phyloP scores from a whole-genome alignment of 768 basidiomycete genomes.

The Ramaria rubella region DNA sequence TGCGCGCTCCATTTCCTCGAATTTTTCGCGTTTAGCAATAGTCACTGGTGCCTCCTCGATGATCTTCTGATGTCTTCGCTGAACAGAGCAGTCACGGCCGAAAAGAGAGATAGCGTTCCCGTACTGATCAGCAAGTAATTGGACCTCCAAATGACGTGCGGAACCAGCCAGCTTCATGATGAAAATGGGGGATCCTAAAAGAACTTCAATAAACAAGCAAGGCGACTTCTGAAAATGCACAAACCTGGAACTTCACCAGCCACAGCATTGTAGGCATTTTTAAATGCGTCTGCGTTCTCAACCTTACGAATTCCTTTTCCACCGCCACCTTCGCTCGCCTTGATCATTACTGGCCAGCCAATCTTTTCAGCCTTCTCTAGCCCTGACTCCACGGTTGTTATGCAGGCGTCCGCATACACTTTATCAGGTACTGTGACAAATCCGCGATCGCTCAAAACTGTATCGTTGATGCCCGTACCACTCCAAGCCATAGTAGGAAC shows the following conservation, averaged over 20 bases:
- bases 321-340: constrained; percentile 97
- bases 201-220: not conserved
- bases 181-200: constrained; percentile 88
- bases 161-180: constrained; percentile 99
- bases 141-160: constrained; percentile 96
- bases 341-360: constrained; percentile 99
- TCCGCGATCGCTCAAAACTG: constrained; percentile 73
- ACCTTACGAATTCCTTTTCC: constrained; percentile 99
- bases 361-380: constrained; percentile 77
- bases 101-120: constrained; percentile 98
- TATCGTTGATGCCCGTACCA: constrained; percentile 88
- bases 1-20: constrained; percentile 97
- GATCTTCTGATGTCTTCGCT: constrained; percentile 98
- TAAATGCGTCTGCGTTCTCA: constrained; percentile 78
- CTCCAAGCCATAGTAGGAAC: constrained; percentile 99
- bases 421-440: constrained; percentile 93
- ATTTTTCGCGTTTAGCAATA: constrained; percentile 85
- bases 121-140: constrained; percentile 97
- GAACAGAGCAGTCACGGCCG: constrained; percentile 98
- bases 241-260: constrained; percentile 93
- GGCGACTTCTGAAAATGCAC: constrained; percentile 11
- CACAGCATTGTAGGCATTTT: constrained; percentile 91
- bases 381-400: constrained; percentile 83
- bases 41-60: constrained; percentile 99
- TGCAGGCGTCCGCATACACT: constrained; percentile 84